Conservation (phyloP, 179 eudicot genomes). For the Actinidia arguta region DNA sequence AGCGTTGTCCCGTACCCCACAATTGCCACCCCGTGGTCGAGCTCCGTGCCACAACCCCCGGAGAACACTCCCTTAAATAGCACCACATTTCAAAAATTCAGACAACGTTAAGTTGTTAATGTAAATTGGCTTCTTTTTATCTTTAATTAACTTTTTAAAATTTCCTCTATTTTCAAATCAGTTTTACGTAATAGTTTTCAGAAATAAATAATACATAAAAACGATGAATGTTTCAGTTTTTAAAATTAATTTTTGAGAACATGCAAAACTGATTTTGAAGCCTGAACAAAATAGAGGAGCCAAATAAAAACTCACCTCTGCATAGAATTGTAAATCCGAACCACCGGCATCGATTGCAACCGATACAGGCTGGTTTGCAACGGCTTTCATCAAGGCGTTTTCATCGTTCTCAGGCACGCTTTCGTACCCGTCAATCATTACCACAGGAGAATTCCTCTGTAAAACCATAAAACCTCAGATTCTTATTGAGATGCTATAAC, state of each 20-base stretch:
- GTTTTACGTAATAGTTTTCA: too few species aligned
- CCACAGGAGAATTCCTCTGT: conserved; percentile 49
- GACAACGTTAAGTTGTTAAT: too few species aligned
- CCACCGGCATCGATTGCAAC: conserved; percentile 52
- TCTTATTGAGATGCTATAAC: too few species aligned
- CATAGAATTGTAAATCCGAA: conserved; percentile 42
- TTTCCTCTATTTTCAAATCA: too few species aligned
- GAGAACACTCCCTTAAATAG: conserved; percentile 48
- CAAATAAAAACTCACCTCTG: conserved; percentile 30
- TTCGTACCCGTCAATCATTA: conserved; percentile 53
- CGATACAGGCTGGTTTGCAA: conserved; percentile 53
- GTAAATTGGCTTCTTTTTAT: too few species aligned
- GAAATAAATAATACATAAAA: too few species aligned
- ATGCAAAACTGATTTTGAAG: not conserved
- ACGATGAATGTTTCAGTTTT: too few species aligned
- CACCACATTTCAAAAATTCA: not conserved
- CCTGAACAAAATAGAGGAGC: not conserved
- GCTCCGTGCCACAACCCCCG: conserved; percentile 46
- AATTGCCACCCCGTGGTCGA: conserved; percentile 47
- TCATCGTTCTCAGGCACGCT: conserved; percentile 48
- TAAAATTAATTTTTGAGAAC: not conserved
- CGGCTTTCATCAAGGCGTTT: conserved; percentile 52
- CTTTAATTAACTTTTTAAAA: too few species aligned
- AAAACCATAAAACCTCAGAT: conserved; percentile 7
- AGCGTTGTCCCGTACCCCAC: conserved; percentile 47